Evolutionary conservation across 495 filamentous ascomycete species (phyloP), one percentile per base, ranked within the genome.

Genomic region (Rostrohypoxylon terebratum): DNA sequence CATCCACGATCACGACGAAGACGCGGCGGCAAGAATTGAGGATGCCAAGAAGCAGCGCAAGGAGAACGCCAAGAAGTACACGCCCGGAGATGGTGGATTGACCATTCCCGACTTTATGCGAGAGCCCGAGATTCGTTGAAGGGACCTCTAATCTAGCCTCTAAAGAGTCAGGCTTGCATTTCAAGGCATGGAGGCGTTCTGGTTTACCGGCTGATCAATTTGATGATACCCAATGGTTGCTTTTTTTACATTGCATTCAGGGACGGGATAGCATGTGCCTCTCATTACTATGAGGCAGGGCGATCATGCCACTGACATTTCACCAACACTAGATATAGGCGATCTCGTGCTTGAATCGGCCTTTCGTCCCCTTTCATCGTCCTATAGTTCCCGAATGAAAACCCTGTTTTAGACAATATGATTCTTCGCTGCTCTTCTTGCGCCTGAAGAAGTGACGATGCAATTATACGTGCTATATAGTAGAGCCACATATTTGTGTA

Each of bases 81-180:
- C 59, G 1, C 74, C 73, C 8, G 77, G 77, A 3, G 79, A 79
- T 7, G 73, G 71, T 13, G 80, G 79, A 34, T 69, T 81, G 16
- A 76, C 53, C 21, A 71, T 80, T 25, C 76, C 79, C 9, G 82
- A 83, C 57, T 83, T 81, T 59, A 83, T 84, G 82, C 71, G 80
- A 44, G 81, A 84, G 21, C 79, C 81, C 4, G 81, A 83, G 54
- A 81, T 85, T 58, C 83, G 83, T 25, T 85, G 42, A 78, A 57
- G 18, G 23, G 3, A 2, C 31, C 4, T 63, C 4, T 36, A 18
- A n/a, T 63, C 4, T 36, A 18, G 21, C 23, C 23, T 20, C 13
- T 47, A 36, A 23, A 25, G 60, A 18, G 23, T 28, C 45, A 64
- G 14, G 23, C 16, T 54, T 20, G 51, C 44, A 59, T 63, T 21